Evolutionary conservation across 2,329 filamentous ascomycete species (phyloP), one percentile per base, ranked within the genome.

Genomic region (Alternaria gansuensis): DNA sequence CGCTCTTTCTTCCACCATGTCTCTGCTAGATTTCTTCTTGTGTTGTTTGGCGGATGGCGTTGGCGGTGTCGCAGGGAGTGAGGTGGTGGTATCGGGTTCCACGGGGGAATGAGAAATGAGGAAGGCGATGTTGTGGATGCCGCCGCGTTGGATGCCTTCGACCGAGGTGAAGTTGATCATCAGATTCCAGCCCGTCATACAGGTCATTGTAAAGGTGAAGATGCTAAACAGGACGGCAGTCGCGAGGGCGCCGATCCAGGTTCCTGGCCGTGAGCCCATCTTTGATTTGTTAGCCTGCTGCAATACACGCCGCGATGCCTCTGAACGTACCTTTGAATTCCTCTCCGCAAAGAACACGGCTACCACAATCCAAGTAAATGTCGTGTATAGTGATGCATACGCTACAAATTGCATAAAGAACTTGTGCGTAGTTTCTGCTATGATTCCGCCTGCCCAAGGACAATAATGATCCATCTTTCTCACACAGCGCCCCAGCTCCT

Each of bases 391-490:
- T 4, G 86, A 80, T 1, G 87, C 87, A 75, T 95, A 97, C 41
- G 86, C 84, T 14, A 88, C 87, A 72, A 97, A 97, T 66, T 97
- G 95, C 10, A 93, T 81, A 72, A 99, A 98, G 78, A 92, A 97
- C 70, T 97, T 97, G 81, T 94, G 93, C 2, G 89, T 82, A 1
- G 87, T 93, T 75, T 97, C 93, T 0, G 88, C 90, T 9, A 99
- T 88, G 65, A 97, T 91, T 23, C 94, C 95, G 4, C 94, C 94
- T n/a, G 96, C 93, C 87, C 88, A 98, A 0, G 94, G 95, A 72
- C 95, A 99, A 70, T 93, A 95, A 73, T 98, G 94, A 64, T 98
- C 94, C 90, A 97, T 95, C 71, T 95, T 95, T 39, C 85, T 81
- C 23, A 96, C 90, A 72, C 94, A 98, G 41, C 92, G 85, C 49